phyloP scores from a whole-genome alignment of 2,329 filamentous ascomycete genomes.

The Arthrobotrys entomopaga region DNA sequence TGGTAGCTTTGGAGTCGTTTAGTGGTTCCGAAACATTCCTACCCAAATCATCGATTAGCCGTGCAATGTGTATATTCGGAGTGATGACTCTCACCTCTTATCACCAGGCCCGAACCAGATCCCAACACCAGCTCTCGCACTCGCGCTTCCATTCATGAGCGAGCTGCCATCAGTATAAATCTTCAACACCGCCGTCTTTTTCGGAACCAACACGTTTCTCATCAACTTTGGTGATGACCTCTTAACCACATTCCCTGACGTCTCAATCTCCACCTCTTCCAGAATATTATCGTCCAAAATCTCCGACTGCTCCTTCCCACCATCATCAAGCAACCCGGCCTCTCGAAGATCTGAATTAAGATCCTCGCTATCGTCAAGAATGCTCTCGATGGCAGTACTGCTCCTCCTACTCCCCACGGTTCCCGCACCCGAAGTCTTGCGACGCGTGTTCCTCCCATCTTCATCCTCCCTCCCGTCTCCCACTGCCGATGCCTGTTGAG shows the following conservation, averaged over 20 bases:
- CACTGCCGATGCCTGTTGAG: constrained; percentile 56
- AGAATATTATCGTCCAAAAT: constrained; percentile 52
- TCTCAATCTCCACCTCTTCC: constrained; percentile 49
- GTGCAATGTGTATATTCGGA: constrained; percentile 25
- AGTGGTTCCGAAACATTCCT: constrained; percentile 80
- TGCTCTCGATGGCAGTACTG: constrained; percentile 52
- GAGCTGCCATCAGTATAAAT: constrained; percentile 74
- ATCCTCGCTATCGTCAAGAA: constrained; percentile 48
- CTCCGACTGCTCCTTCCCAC: constrained; percentile 53
- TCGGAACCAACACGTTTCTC: constrained; percentile 55
- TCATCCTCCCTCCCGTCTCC: constrained; percentile 62
- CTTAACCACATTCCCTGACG: constrained; percentile 55
- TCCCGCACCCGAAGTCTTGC: constrained; percentile 61
- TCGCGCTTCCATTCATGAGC: constrained; percentile 68
- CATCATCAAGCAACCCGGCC: constrained; percentile 46
- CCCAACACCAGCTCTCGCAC: constrained; percentile 71
- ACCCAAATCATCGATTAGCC: constrained; percentile 9
- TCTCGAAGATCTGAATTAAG: constrained; percentile 44
- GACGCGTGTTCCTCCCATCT: constrained; percentile 69
- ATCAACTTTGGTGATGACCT: constrained; percentile 53
- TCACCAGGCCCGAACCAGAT: constrained; percentile 72
- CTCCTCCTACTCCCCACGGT: constrained; percentile 43
- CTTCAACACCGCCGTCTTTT: constrained; percentile 60
- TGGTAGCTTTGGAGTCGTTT: constrained; percentile 80
- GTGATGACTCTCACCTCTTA: constrained; percentile 64